Evolutionary conservation across 306 rosid species (phyloP).

Genomic region (Gastrolobium bilobum): DNA sequence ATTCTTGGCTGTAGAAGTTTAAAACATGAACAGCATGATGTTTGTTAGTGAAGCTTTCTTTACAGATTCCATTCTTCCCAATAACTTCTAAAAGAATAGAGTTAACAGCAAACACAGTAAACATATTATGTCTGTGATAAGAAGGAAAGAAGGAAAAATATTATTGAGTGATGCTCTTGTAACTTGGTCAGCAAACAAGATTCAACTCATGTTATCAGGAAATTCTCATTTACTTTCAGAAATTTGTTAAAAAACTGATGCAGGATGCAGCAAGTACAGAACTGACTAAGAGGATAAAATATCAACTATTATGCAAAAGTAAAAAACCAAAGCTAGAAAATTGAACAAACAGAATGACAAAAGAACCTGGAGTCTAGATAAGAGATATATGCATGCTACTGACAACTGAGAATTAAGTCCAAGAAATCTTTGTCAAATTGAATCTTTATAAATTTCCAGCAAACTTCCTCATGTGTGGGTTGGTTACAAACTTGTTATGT

Average conservation of each 20-base stretch:
- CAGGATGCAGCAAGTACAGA: conserved; percentile 31
- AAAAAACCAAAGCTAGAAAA: background rate
- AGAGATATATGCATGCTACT: background rate
- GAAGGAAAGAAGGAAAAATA: conserved; percentile 3
- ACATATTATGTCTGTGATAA: background rate
- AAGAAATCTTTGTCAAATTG: background rate
- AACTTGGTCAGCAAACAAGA: conserved; percentile 13
- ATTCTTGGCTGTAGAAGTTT: conserved; percentile 66
- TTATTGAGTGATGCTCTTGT: background rate
- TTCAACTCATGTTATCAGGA: background rate
- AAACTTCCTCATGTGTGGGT: conserved; percentile 13
- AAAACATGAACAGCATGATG: conserved; percentile 27
- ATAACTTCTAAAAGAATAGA: conserved; percentile 13
- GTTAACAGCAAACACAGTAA: conserved; percentile 13
- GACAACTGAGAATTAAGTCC: background rate
- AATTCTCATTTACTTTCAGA: conserved; percentile 12
- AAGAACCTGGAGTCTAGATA: conserved; percentile 20
- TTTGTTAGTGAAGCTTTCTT: conserved; percentile 40
- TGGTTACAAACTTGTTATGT: conserved; percentile 5
- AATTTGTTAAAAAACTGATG: background rate
- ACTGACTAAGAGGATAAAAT: background rate
- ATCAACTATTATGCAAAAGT: background rate
- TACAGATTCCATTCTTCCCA: conserved; percentile 7
- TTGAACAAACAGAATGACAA: background rate
- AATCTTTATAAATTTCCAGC: conserved; percentile 15